These are phyloP conservation scores for Lithospermum erythrorhizon DNA, from an alignment of 257 asterid genomes.

Conservation along the genomic window DNA sequence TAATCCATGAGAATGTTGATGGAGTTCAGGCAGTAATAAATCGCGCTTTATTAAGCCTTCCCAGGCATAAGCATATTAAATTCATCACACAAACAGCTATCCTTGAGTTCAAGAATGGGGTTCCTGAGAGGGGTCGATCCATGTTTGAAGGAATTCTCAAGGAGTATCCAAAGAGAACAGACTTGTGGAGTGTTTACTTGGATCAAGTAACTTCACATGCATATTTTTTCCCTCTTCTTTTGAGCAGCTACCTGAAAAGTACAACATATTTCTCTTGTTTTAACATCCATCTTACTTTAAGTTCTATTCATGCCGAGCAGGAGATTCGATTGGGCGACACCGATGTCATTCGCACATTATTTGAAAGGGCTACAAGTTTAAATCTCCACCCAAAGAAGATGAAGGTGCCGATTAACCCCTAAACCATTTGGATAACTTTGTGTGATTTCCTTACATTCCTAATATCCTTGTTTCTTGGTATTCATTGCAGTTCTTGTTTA, in stretches of 20 bases:
- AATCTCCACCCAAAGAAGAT: slow-evolving; percentile 79
- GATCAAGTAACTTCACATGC: slow-evolving; percentile 54
- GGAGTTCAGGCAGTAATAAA: slow-evolving; percentile 52
- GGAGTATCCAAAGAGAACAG: slow-evolving; percentile 90
- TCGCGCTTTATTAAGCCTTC: slow-evolving; percentile 67
- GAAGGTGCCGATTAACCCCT: slow-evolving; percentile 37
- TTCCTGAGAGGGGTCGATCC: slow-evolving; percentile 88
- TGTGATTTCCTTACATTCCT: not conserved
- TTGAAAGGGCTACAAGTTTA: slow-evolving; percentile 86
- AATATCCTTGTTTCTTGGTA: not conserved
- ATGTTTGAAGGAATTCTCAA: slow-evolving; percentile 74
- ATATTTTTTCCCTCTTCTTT: not conserved
- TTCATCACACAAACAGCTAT: slow-evolving; percentile 73
- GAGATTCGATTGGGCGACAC: slow-evolving; percentile 70
- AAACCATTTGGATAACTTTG: not conserved
- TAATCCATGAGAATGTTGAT: slow-evolving; percentile 41
- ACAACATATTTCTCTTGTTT: not conserved
- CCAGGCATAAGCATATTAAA: slow-evolving; percentile 67
- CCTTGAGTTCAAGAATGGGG: slow-evolving; percentile 76
- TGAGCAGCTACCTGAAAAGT: not conserved
- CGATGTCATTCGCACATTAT: slow-evolving; percentile 69
- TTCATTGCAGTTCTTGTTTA: slow-evolving; percentile 65
- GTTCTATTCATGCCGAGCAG: slow-evolving; percentile 29
- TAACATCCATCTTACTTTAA: slow-evolving; percentile 4
- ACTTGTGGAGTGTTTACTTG: slow-evolving; percentile 83